phyloP scores from a whole-genome alignment of 2,329 filamentous ascomycete genomes.

The Ploettnerulaceae sp. region DNA sequence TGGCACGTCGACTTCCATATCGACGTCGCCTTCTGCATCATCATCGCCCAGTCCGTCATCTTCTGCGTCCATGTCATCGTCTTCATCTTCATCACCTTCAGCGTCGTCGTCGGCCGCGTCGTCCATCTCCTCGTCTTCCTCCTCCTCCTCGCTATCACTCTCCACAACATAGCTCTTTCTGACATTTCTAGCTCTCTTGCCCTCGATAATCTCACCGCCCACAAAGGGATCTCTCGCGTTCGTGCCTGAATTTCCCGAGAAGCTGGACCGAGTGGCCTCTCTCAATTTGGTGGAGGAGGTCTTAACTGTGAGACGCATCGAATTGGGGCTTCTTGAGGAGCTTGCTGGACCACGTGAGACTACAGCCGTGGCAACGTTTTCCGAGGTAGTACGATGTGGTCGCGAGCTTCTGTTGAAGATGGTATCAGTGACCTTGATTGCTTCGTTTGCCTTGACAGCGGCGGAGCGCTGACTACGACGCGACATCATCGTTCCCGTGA shows the following conservation, averaged over 20 bases:
- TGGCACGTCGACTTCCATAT: slow-evolving; percentile 32
- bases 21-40: slow-evolving; percentile 41
- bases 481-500: slow-evolving; percentile 24
- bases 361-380: slow-evolving; percentile 25
- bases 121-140: slow-evolving; percentile 27
- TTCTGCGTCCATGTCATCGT: slow-evolving; percentile 34
- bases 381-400: slow-evolving; percentile 28
- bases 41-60: slow-evolving; percentile 40
- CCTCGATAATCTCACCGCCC: slow-evolving; percentile 32
- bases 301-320: slow-evolving; percentile 34
- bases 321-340: slow-evolving; percentile 25
- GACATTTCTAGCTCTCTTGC: slow-evolving; percentile 31
- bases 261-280: slow-evolving; percentile 30
- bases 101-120: slow-evolving; percentile 22
- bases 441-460: slow-evolving; percentile 27
- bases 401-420: slow-evolving; percentile 25
- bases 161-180: slow-evolving; percentile 42
- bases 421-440: slow-evolving; percentile 24
- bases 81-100: slow-evolving; percentile 23
- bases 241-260: slow-evolving; percentile 16
- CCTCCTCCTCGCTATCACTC: slow-evolving; percentile 39
- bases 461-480: slow-evolving; percentile 31
- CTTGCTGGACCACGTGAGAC: slow-evolving; percentile 31
- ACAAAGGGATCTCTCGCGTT: slow-evolving; percentile 26
- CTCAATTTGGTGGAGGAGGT: slow-evolving; percentile 33